Conservation (phyloP, 352 stramenopile genomes). For the Phytophthora cryptogea region DNA sequence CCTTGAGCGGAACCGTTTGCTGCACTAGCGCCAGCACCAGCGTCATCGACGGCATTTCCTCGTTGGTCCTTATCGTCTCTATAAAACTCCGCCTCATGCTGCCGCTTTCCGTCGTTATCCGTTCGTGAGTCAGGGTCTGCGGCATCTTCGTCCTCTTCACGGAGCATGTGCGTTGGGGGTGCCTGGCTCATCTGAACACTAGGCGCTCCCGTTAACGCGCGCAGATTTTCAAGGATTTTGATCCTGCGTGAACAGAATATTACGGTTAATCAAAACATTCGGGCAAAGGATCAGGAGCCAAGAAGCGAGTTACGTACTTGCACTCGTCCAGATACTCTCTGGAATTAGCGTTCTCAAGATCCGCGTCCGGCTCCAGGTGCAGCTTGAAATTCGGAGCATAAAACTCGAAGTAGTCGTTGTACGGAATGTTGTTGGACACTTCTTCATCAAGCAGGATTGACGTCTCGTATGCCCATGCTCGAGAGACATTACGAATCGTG, state of each 20-base stretch:
- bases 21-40: constrained; percentile 30
- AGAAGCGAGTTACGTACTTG: constrained; percentile 43
- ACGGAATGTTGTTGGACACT: constrained; percentile 77
- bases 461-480: constrained; percentile 98
- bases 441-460: constrained; percentile 87
- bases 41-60: constrained; percentile 56
- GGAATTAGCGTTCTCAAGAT: constrained; percentile 80
- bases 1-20: constrained; percentile 26
- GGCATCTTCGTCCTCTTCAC: constrained; percentile 79
- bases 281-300: too few species aligned
- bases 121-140: constrained; percentile 58
- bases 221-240: constrained; percentile 85
- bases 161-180: constrained; percentile 61
- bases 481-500: constrained; percentile 84
- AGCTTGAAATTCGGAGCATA: constrained; percentile 84
- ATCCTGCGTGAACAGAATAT: constrained; percentile 46
- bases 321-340: constrained; percentile 81
- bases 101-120: constrained; percentile 68
- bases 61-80: constrained; percentile 67
- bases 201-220: constrained; percentile 66
- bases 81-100: constrained; percentile 83
- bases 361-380: constrained; percentile 71
- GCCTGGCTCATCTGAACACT: constrained; percentile 81
- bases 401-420: constrained; percentile 87
- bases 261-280: constrained; percentile 1